phyloP scores from a whole-genome alignment of 2,329 filamentous ascomycete genomes.

The Endoconidiophora polonica region DNA sequence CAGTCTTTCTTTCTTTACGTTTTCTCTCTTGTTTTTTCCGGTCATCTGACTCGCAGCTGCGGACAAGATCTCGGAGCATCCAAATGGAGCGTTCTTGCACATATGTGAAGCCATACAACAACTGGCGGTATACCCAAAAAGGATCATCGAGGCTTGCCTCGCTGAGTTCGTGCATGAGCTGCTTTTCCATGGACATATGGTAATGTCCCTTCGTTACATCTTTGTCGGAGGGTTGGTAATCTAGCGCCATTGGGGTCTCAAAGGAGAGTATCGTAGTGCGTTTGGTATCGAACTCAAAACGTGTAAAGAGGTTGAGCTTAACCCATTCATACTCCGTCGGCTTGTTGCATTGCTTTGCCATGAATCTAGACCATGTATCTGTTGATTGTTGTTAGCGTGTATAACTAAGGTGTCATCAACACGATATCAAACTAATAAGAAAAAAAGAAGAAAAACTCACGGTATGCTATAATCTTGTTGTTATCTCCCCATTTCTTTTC shows the following conservation, averaged over 20 bases:
- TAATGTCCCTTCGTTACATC: not conserved
- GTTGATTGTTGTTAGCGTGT: not conserved
- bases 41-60: not conserved
- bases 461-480: not conserved
- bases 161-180: not conserved
- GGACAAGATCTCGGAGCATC: conserved; percentile 1
- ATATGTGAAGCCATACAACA: not conserved
- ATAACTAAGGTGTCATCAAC: not conserved
- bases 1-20: too few relatives aligned
- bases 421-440: not conserved
- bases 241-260: not conserved
- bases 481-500: not conserved
- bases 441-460: not conserved
- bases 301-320: conserved; percentile 5
- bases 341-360: not conserved
- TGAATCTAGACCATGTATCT: conserved; percentile 3
- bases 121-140: conserved; percentile 1
- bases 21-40: too few relatives aligned
- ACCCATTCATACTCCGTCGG: not conserved
- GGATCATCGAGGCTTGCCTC: not conserved
- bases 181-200: not conserved
- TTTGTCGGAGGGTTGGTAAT: not conserved
- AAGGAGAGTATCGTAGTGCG: conserved; percentile 3
- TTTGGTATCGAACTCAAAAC: not conserved
- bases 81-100: conserved; percentile 2